Evolutionary conservation across 1,284 basidiomycete species (phyloP).

Genomic region (Porogramme epimiltina): DNA sequence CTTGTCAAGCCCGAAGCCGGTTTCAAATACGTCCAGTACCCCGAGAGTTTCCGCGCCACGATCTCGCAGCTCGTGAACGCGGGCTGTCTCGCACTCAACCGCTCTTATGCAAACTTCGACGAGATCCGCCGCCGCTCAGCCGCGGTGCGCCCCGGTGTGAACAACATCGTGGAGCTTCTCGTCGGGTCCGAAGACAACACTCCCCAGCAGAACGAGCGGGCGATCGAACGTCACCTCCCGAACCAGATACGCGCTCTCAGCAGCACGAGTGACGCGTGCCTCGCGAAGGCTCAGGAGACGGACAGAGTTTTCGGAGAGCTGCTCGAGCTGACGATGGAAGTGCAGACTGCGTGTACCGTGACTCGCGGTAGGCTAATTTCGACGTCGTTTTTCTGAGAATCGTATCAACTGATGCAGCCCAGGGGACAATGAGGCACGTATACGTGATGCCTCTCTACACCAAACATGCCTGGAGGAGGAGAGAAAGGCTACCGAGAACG

Average conservation of each 20-base stretch:
- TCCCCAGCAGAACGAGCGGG: constrained; percentile 8
- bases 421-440: constrained; percentile 5
- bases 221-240: constrained; percentile 10
- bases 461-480: constrained; percentile 1
- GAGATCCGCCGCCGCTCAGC: constrained; percentile 14
- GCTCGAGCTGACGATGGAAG: constrained; percentile 12
- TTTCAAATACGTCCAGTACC: constrained; percentile 11
- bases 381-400: no score
- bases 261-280: constrained; percentile 10
- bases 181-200: constrained; percentile 12
- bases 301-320: constrained; percentile 5
- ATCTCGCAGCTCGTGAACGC: constrained; percentile 14
- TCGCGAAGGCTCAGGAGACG: constrained; percentile 12
- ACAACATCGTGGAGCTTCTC: constrained; percentile 12
- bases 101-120: constrained; percentile 15
- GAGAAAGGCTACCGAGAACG: constrained; percentile 4
- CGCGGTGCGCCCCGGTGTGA: constrained; percentile 10
- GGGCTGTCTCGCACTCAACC: constrained; percentile 8
- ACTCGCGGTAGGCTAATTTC: constrained; percentile 6
- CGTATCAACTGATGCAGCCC: background rate
- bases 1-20: constrained; percentile 4
- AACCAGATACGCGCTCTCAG: constrained; percentile 8
- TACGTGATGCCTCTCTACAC: constrained; percentile 4
- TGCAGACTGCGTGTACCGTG: constrained; percentile 8
- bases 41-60: constrained; percentile 14